phyloP scores from a whole-genome alignment of 1,139 yeast genomes.

The Eremothecium coryli region DNA sequence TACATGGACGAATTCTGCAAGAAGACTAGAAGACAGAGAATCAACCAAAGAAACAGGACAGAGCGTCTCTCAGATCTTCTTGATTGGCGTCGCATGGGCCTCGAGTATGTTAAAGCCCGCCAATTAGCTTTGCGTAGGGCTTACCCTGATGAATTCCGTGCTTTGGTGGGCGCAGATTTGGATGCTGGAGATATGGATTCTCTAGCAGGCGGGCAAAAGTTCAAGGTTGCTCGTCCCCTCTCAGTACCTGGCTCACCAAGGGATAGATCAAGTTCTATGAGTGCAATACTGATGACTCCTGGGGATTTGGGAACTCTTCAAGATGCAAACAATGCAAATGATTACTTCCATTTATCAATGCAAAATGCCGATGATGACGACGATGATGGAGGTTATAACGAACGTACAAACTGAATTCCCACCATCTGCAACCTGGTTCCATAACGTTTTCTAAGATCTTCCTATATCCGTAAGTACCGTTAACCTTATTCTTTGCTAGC shows the following conservation, averaged over 20 bases:
- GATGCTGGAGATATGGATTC: slow-evolving; percentile 26
- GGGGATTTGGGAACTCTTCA: slow-evolving; percentile 96
- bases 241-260: slow-evolving; percentile 96
- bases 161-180: slow-evolving; percentile 33
- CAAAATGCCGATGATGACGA: slow-evolving; percentile 42
- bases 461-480: too few relatives aligned
- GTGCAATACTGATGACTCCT: slow-evolving; percentile 77
- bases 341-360: slow-evolving; percentile 70
- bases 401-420: too few relatives aligned
- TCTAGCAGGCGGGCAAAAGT: slow-evolving; percentile 31
- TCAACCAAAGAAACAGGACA: slow-evolving; percentile 94
- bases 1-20: slow-evolving; percentile 83
- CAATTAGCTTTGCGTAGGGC: slow-evolving; percentile 88
- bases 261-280: slow-evolving; percentile 31
- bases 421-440: neutral
- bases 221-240: slow-evolving; percentile 82
- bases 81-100: slow-evolving; percentile 98
- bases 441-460: too few relatives aligned
- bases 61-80: slow-evolving; percentile 86
- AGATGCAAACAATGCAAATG: slow-evolving; percentile 78
- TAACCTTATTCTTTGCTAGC: too few relatives aligned
- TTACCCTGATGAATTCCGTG: slow-evolving; percentile 75
- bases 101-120: slow-evolving; percentile 92
- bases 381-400: slow-evolving; percentile 15
- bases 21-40: slow-evolving; percentile 92